Conservation (phyloP, 2,329 filamentous ascomycete genomes). For the Penicillium crustosum region DNA sequence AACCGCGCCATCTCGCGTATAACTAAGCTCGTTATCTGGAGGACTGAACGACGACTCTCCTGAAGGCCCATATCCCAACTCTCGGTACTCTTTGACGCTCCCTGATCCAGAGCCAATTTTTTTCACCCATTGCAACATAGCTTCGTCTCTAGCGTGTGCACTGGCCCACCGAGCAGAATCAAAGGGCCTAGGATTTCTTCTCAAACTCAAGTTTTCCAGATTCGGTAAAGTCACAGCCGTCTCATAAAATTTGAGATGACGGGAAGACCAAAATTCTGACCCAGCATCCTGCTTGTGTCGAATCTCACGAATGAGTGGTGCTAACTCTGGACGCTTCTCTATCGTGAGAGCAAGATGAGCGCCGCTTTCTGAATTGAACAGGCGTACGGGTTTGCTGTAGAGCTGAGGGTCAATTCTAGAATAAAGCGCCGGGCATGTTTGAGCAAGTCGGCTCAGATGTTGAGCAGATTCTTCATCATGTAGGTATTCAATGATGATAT, state of each 20-base stretch:
- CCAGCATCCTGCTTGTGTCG: conserved; percentile 6
- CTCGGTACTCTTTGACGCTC: neutral
- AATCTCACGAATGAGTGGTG: conserved; percentile 1
- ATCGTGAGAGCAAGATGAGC: conserved; percentile 8
- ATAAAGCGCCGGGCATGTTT: neutral
- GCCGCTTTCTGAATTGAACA: conserved; percentile 4
- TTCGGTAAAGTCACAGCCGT: neutral
- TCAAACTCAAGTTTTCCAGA: conserved; percentile 1
- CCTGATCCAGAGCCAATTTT: neutral
- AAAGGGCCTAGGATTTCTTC: neutral
- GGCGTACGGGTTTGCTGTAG: neutral
- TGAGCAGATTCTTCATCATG: conserved; percentile 2
- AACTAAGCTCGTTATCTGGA: neutral
- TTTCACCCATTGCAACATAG: neutral
- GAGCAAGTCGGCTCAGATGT: conserved; percentile 5
- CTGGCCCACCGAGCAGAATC: neutral
- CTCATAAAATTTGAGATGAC: neutral
- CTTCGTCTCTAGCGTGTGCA: neutral
- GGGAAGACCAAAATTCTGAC: neutral
- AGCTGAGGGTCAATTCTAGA: neutral
- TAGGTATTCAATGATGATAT: conserved; percentile 8
- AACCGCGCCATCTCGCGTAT: neutral
- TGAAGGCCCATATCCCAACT: neutral
- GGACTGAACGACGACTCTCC: conserved; percentile 2
- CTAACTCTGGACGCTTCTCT: conserved; percentile 1